Conservation (phyloP, 345 rosid genomes). For the Mangifera indica region DNA sequence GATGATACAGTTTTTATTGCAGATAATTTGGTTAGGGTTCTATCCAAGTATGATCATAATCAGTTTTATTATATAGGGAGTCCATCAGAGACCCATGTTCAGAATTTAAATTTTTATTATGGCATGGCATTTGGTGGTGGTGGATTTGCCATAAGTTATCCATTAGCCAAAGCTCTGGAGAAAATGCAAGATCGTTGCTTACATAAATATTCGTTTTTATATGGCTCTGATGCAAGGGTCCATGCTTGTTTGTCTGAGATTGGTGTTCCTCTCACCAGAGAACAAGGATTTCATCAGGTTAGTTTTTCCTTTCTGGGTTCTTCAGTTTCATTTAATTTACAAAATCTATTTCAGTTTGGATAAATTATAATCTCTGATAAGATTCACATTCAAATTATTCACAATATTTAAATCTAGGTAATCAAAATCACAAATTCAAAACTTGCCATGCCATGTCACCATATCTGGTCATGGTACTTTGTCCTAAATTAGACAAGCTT, state of each 20-base stretch:
- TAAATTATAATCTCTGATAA: background rate
- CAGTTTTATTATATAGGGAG: constrained; percentile 68
- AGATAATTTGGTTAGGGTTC: constrained; percentile 61
- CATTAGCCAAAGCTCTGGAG: constrained; percentile 56
- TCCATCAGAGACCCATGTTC: constrained; percentile 73
- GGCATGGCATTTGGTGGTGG: constrained; percentile 93
- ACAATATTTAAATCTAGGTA: background rate
- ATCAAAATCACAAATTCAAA: background rate
- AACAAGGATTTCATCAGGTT: constrained; percentile 88
- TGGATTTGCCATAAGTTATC: constrained; percentile 79
- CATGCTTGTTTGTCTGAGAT: constrained; percentile 91
- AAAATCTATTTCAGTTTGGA: background rate
- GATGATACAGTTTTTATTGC: constrained; percentile 73
- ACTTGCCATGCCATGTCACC: no score
- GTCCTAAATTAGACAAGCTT: no score
- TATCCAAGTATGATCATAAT: constrained; percentile 66
- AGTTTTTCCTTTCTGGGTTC: constrained; percentile 12
- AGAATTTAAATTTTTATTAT: constrained; percentile 61
- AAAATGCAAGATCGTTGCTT: constrained; percentile 70
- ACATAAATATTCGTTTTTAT: constrained; percentile 50
- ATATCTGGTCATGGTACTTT: no score
- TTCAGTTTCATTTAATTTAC: background rate
- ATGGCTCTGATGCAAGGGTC: constrained; percentile 83
- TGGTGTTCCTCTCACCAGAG: constrained; percentile 73
- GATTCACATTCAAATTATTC: background rate